phyloP scores from a whole-genome alignment of 805 yeast genomes.

The Saccharomycopsis guyanensis region DNA sequence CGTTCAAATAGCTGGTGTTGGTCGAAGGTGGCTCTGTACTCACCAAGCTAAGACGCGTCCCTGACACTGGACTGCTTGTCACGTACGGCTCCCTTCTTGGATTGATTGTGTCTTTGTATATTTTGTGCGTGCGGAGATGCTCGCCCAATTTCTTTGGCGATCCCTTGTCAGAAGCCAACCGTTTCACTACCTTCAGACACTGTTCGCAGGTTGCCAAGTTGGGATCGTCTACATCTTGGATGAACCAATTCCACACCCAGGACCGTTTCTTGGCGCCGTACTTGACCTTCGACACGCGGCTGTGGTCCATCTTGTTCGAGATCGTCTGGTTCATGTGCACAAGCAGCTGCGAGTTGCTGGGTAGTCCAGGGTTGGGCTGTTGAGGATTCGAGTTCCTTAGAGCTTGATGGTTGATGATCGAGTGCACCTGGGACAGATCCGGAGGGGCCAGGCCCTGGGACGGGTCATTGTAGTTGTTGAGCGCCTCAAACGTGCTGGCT shows the following conservation, averaged over 20 bases:
- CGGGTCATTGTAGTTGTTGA: slow-evolving; percentile 3
- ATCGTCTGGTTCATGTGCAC: neutral
- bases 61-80: neutral
- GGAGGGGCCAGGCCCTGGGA: neutral
- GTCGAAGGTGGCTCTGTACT: neutral
- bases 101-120: slow-evolving; percentile 34
- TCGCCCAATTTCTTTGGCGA: slow-evolving; percentile 53
- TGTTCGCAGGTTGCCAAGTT: slow-evolving; percentile 47
- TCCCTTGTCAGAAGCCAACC: slow-evolving; percentile 47
- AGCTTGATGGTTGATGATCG: too few species aligned
- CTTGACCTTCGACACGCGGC: slow-evolving; percentile 39
- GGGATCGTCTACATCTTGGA: slow-evolving; percentile 40
- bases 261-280: slow-evolving; percentile 55
- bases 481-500: slow-evolving; percentile 3
- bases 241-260: slow-evolving; percentile 60
- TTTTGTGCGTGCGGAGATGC: slow-evolving; percentile 48
- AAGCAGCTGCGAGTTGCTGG: too few species aligned
- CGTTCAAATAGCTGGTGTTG: neutral
- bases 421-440: neutral
- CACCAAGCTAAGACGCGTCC: neutral
- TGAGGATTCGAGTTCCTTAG: neutral
- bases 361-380: neutral
- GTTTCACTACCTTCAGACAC: slow-evolving; percentile 41
- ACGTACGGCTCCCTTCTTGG: slow-evolving; percentile 27
- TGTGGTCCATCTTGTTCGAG: too few species aligned